Percentiles rank a stretch among this genome's conserved stretches.
phyloP scores from a whole-genome alignment of 2,329 filamentous ascomycete genomes.

The Alternaria sp. region DNA sequence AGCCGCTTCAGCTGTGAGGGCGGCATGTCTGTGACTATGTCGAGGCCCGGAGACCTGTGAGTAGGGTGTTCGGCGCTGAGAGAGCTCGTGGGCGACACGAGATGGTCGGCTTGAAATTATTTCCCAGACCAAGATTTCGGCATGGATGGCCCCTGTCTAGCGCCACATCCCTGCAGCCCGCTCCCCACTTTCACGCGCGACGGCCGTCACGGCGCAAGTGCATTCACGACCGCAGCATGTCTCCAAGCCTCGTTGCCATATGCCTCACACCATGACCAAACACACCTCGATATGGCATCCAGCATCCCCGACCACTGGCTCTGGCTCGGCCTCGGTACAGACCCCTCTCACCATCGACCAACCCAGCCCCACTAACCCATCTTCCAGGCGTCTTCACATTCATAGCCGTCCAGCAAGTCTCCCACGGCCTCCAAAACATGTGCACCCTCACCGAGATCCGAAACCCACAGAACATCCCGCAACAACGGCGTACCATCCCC shows the following conservation, averaged over 20 bases:
- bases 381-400: conserved; percentile 63
- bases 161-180: conserved; percentile 9
- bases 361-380: conserved; percentile 46
- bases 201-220: conserved; percentile 27
- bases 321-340: conserved; percentile 57
- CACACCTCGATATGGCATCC: conserved; percentile 41
- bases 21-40: conserved; percentile 68
- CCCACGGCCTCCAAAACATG: conserved; percentile 66
- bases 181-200: conserved; percentile 16
- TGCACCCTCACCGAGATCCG: conserved; percentile 73
- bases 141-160: conserved; percentile 23
- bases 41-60: conserved; percentile 2
- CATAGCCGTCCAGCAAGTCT: conserved; percentile 66
- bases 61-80: neutral
- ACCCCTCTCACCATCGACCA: conserved; percentile 54
- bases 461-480: conserved; percentile 66
- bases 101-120: conserved; percentile 23
- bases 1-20: conserved; percentile 96
- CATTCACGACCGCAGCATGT: conserved; percentile 8
- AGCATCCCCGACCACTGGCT: conserved; percentile 57
- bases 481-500: conserved; percentile 11
- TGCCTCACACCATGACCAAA: conserved; percentile 22
- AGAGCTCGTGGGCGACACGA: conserved; percentile 10
- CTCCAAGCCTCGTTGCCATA: neutral
- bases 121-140: conserved; percentile 31